Evolutionary conservation across 768 basidiomycete species (phyloP).

Genomic region (Coprinopsis marcescibilis): DNA sequence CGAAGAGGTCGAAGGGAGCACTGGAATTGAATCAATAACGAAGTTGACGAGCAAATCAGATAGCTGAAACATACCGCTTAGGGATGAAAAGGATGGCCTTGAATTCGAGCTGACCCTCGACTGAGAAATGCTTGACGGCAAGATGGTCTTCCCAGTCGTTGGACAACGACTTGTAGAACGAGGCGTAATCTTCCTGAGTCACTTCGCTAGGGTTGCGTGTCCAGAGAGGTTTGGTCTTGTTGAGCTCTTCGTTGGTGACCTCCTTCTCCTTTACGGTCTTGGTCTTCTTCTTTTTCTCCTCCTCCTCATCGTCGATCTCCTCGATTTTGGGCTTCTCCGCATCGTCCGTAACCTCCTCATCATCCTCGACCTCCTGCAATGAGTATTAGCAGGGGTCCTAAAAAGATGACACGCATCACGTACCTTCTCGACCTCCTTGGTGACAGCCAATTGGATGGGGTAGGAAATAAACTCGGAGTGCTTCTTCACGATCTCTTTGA

Average conservation of each 20-base stretch:
- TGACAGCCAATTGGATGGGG: conserved; percentile 96
- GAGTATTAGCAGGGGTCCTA: not conserved
- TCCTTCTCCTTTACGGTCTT: conserved; percentile 91
- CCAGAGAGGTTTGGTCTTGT: conserved; percentile 99
- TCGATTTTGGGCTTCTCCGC: conserved; percentile 75
- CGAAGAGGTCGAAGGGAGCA: conserved; percentile 98
- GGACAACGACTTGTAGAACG: conserved; percentile 99
- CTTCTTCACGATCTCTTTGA: conserved; percentile 99
- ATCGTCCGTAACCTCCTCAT: conserved; percentile 67
- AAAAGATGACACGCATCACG: conserved; percentile 17
- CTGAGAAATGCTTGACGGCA: conserved; percentile 99
- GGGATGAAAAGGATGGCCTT: conserved; percentile 98
- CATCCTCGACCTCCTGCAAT: conserved; percentile 78
- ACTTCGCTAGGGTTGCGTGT: conserved; percentile 97
- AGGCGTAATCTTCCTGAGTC: conserved; percentile 83
- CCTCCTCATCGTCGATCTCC: conserved; percentile 79
- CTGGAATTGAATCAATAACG: conserved; percentile 31
- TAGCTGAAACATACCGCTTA: conserved; percentile 62
- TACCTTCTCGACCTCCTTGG: conserved; percentile 99
- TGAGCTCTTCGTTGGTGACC: conserved; percentile 92
- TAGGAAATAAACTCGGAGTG: conserved; percentile 99
- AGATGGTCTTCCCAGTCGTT: conserved; percentile 99
- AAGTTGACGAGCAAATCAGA: not conserved
- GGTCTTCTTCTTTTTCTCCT: conserved; percentile 86
- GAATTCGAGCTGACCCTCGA: conserved; percentile 99